Conservation (phyloP, 176 grass and related monocot genomes). For the Phoenix roebelenii region DNA sequence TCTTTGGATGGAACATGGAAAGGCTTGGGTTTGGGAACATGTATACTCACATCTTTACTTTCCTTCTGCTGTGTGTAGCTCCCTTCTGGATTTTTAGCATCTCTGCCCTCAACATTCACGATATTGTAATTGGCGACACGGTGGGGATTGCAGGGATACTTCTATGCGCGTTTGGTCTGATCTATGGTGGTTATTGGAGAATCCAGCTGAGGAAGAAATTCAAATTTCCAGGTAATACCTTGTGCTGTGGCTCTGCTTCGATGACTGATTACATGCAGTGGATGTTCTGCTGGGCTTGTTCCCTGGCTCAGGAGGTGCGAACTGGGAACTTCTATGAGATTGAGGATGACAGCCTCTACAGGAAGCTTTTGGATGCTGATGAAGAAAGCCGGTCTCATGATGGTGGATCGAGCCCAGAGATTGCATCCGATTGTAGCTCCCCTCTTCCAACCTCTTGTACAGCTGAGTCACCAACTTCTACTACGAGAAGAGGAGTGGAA, state of each 20-base stretch:
- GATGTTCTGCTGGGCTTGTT: constrained; percentile 76
- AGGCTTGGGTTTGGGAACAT: constrained; percentile 86
- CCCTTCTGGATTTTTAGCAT: constrained; percentile 95
- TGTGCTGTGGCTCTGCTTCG: constrained; percentile 46
- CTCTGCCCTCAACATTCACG: constrained; percentile 54
- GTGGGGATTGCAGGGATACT: constrained; percentile 39
- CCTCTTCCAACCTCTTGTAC: neutral
- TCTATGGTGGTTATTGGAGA: constrained; percentile 91
- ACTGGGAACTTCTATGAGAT: constrained; percentile 63
- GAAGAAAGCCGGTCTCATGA: constrained; percentile 11
- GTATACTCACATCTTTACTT: constrained; percentile 68
- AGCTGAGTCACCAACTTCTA: constrained; percentile 1
- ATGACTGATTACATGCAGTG: constrained; percentile 51
- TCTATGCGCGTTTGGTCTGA: constrained; percentile 60
- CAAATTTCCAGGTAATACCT: constrained; percentile 33
- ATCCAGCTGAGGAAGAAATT: constrained; percentile 76
- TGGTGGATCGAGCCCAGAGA: neutral
- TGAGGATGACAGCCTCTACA: constrained; percentile 24
- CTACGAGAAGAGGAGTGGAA: constrained; percentile 5
- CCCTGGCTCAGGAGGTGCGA: constrained; percentile 76
- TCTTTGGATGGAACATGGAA: constrained; percentile 98
- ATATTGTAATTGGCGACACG: constrained; percentile 40
- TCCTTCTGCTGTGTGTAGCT: constrained; percentile 64
- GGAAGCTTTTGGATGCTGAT: neutral
- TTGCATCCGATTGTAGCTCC: constrained; percentile 14